Evolutionary conservation across 1,139 yeast species (phyloP).

Genomic region (Pichia kudriavzevii): DNA sequence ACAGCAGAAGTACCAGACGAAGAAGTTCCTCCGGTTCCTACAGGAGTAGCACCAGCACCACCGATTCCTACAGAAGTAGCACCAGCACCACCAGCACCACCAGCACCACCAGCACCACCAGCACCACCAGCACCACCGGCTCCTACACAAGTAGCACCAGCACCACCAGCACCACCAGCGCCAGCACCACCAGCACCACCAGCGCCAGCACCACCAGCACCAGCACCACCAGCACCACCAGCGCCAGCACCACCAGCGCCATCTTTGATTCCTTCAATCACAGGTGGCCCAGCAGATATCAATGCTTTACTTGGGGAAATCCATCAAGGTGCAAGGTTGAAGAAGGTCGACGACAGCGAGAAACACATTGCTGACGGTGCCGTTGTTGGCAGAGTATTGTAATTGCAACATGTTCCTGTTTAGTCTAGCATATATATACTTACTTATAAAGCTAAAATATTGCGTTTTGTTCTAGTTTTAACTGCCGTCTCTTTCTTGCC

Average conservation of each 20-base stretch:
- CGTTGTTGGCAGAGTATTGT: conserved; percentile 41
- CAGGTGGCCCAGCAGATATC: conserved; percentile 20
- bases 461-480: neutral
- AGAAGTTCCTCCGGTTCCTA: conserved; percentile 15
- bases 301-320: conserved; percentile 42
- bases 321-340: conserved; percentile 39
- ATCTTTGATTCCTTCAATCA: conserved; percentile 15
- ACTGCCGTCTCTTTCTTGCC: neutral
- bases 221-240: conserved; percentile 17
- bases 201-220: conserved; percentile 18
- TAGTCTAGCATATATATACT: neutral
- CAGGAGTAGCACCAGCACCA: conserved; percentile 16
- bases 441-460: neutral
- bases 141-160: conserved; percentile 8
- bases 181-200: conserved; percentile 25
- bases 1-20: conserved; percentile 11
- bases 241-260: conserved; percentile 21
- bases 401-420: neutral
- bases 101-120: conserved; percentile 14
- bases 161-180: conserved; percentile 25
- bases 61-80: conserved; percentile 20
- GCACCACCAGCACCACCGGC: conserved; percentile 12
- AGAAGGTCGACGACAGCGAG: conserved; percentile 40
- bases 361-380: conserved; percentile 41
- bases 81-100: conserved; percentile 12